These are phyloP conservation scores for Fusarium xyrophilum DNA, from an alignment of 2,329 filamentous ascomycete species.

Conservation along the genomic window DNA sequence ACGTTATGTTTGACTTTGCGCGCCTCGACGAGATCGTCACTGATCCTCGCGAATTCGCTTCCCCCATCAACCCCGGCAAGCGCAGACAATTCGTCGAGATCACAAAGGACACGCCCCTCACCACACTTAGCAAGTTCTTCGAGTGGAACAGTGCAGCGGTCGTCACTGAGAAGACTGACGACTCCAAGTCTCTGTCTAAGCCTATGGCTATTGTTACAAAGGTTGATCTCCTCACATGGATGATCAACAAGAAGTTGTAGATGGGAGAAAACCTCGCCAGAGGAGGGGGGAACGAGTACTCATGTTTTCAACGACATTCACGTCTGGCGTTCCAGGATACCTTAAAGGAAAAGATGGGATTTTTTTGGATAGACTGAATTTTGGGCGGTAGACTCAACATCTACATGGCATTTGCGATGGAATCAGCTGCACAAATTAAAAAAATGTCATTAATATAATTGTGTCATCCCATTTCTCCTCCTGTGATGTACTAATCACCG, in stretches of 20 bases:
- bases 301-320: slow-evolving; percentile 45
- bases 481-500: neutral
- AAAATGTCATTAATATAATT: slow-evolving; percentile 39
- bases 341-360: slow-evolving; percentile 29
- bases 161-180: slow-evolving; percentile 77
- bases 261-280: slow-evolving; percentile 25
- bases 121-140: slow-evolving; percentile 87
- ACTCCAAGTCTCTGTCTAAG: slow-evolving; percentile 67
- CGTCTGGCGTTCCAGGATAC: slow-evolving; percentile 44
- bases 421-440: slow-evolving; percentile 33
- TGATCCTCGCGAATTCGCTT: slow-evolving; percentile 74
- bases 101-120: slow-evolving; percentile 85
- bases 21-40: slow-evolving; percentile 88
- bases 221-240: slow-evolving; percentile 91
- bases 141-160: slow-evolving; percentile 98
- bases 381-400: slow-evolving; percentile 53
- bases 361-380: slow-evolving; percentile 33
- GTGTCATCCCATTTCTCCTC: slow-evolving; percentile 6
- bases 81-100: slow-evolving; percentile 89
- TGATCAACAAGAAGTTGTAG: slow-evolving; percentile 70
- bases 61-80: slow-evolving; percentile 47
- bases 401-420: slow-evolving; percentile 42
- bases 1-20: slow-evolving; percentile 97
- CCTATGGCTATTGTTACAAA: slow-evolving; percentile 93
- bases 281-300: slow-evolving; percentile 42